These are phyloP conservation scores for Jatropha multifida DNA, from an alignment of 441 rosid genomes.

Conservation along the genomic window DNA sequence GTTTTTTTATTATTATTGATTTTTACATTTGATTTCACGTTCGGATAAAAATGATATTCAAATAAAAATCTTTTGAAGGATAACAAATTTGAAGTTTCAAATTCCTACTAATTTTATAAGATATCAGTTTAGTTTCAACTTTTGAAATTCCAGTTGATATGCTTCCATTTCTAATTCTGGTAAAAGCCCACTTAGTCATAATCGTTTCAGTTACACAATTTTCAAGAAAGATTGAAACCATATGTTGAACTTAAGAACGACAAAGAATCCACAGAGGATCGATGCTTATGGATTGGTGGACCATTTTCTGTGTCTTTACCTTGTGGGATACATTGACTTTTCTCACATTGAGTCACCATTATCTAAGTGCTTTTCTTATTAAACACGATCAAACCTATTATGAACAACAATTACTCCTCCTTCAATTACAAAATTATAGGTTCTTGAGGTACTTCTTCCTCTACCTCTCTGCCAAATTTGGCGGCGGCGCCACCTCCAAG, in stretches of 20 bases:
- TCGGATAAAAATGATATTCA: no score
- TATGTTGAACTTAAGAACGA: background rate
- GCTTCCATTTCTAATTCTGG: background rate
- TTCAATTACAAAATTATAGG: background rate
- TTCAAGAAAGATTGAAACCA: constrained; percentile 17
- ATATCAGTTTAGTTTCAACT: no score
- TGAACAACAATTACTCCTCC: background rate
- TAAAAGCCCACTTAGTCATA: background rate
- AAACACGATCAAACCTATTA: background rate
- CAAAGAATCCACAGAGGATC: background rate
- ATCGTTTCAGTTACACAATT: background rate
- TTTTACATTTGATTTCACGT: no score
- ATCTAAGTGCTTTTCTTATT: constrained; percentile 1
- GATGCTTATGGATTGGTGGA: constrained; percentile 5
- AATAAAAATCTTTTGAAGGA: no score
- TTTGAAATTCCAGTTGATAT: no score
- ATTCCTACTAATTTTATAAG: no score
- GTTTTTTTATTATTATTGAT: no score
- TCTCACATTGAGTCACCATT: background rate
- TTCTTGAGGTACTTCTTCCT: constrained; percentile 16
- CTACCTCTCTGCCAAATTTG: constrained; percentile 21
- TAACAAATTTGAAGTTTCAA: no score
- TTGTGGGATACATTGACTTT: constrained; percentile 24
- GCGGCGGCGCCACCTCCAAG: constrained; percentile 21
- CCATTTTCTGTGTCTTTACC: constrained; percentile 1